phyloP scores from a whole-genome alignment of 129 eudicot species.

The Gnaphalium uliginosum region DNA sequence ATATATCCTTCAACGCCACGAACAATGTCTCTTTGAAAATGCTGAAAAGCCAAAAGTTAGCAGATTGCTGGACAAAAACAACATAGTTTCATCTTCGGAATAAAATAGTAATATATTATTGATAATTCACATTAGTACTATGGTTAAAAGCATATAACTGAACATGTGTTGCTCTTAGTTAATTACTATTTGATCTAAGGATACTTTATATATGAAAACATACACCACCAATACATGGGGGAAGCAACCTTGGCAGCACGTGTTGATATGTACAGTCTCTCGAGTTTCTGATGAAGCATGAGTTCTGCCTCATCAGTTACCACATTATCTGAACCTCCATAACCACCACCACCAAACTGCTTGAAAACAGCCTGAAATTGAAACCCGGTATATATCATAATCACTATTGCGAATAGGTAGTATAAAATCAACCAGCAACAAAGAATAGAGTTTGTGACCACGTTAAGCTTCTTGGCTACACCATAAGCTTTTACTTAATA shows the following conservation, averaged over 20 bases:
- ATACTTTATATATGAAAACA: conserved; percentile 4
- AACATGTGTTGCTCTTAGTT: conserved; percentile 1
- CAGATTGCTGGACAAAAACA: conserved; percentile 19
- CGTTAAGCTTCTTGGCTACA: neutral
- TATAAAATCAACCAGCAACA: conserved; percentile 18
- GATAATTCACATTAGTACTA: conserved; percentile 3
- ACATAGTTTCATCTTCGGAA: conserved; percentile 12
- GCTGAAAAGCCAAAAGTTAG: conserved; percentile 49
- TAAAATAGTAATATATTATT: neutral
- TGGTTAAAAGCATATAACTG: conserved; percentile 15
- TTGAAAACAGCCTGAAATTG: conserved; percentile 75
- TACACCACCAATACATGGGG: conserved; percentile 11
- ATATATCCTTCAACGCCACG: conserved; percentile 99
- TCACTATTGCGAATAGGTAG: conserved; percentile 3
- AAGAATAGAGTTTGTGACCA: neutral
- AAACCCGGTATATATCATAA: conserved; percentile 4
- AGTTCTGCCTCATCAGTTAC: conserved; percentile 70
- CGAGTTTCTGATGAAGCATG: conserved; percentile 82
- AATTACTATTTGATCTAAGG: neutral
- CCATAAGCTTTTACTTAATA: neutral
- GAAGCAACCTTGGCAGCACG: conserved; percentile 87
- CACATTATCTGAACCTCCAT: conserved; percentile 66
- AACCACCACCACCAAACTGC: conserved; percentile 80
- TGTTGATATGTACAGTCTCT: conserved; percentile 90
- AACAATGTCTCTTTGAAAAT: conserved; percentile 93